These are phyloP conservation scores for Ustanciosporium gigantosporum DNA, from an alignment of 1,284 basidiomycete genomes.

Conservation along the genomic window DNA sequence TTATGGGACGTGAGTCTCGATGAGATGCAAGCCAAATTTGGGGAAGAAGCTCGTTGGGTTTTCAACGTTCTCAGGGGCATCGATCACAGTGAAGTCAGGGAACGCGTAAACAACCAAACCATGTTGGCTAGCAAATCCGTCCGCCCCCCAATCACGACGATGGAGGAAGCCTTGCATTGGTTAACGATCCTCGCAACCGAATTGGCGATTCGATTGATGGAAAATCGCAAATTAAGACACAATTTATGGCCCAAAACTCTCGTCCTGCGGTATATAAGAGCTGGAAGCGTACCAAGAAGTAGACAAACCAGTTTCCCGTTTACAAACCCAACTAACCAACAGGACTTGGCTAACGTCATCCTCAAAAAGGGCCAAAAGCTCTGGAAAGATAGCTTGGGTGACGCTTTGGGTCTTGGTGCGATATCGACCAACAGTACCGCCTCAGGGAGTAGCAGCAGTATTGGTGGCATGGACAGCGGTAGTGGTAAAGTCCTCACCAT, in stretches of 20 bases:
- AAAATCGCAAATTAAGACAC: slow-evolving; percentile 71
- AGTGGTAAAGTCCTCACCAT: slow-evolving; percentile 69
- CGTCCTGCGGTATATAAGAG: slow-evolving; percentile 66
- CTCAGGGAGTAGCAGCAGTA: too few relatives aligned
- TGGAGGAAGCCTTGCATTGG: slow-evolving; percentile 71
- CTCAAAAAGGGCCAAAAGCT: slow-evolving; percentile 77
- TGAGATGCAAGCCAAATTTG: slow-evolving; percentile 81
- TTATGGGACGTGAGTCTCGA: slow-evolving; percentile 66
- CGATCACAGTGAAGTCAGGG: slow-evolving; percentile 80
- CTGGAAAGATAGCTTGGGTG: slow-evolving; percentile 79
- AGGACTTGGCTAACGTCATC: slow-evolving; percentile 68
- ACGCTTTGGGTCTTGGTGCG: slow-evolving; percentile 7
- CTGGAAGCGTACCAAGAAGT: slow-evolving; percentile 71
- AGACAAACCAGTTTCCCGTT: slow-evolving; percentile 82
- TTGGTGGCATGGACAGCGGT: slow-evolving; percentile 10
- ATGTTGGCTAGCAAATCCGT: slow-evolving; percentile 58
- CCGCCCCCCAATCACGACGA: slow-evolving; percentile 37
- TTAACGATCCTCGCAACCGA: slow-evolving; percentile 86
- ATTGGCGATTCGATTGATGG: slow-evolving; percentile 78
- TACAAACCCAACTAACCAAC: slow-evolving; percentile 23
- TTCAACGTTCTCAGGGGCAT: slow-evolving; percentile 82
- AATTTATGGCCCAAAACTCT: slow-evolving; percentile 88
- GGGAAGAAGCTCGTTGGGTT: slow-evolving; percentile 74
- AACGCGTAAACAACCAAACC: slow-evolving; percentile 50
- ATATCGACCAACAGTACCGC: too few relatives aligned